Percentiles rank a stretch among this genome's conserved stretches.
Conservation (phyloP, 345 rosid species). For the Salix udensis region DNA sequence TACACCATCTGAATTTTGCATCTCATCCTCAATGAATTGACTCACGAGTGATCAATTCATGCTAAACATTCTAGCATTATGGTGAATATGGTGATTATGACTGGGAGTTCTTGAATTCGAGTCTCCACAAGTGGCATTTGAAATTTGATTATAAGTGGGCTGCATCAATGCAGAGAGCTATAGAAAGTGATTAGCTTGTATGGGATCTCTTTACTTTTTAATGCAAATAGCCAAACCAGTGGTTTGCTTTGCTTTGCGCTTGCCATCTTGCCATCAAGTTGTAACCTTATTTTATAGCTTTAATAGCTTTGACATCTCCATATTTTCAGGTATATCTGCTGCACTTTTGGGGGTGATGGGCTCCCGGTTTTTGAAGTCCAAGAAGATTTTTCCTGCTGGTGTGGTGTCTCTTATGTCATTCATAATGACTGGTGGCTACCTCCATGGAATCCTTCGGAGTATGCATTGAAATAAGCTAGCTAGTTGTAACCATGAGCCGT, state of each 20-base stretch:
- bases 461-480: constrained; percentile 30
- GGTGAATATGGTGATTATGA: background rate
- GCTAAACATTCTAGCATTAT: background rate
- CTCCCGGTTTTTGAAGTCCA: constrained; percentile 67
- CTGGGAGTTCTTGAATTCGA: background rate
- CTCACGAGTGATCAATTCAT: background rate
- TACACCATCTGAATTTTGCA: too few species aligned
- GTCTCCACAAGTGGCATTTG: background rate
- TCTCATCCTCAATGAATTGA: background rate
- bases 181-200: too few species aligned
- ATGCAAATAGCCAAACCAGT: too few species aligned
- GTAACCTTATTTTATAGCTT: too few species aligned
- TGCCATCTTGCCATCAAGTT: too few species aligned
- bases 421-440: constrained; percentile 79
- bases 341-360: constrained; percentile 78
- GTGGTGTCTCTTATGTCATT: constrained; percentile 74
- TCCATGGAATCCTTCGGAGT: constrained; percentile 70
- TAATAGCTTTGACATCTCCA: background rate
- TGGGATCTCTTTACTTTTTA: too few species aligned
- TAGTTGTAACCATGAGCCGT: background rate
- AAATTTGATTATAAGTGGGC: background rate
- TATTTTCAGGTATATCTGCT: constrained; percentile 58
- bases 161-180: too few species aligned
- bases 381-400: constrained; percentile 80
- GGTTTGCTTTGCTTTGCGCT: too few species aligned